Evolutionary conservation across 805 yeast genomes (phyloP).

Genomic region (Komagataella populi): DNA sequence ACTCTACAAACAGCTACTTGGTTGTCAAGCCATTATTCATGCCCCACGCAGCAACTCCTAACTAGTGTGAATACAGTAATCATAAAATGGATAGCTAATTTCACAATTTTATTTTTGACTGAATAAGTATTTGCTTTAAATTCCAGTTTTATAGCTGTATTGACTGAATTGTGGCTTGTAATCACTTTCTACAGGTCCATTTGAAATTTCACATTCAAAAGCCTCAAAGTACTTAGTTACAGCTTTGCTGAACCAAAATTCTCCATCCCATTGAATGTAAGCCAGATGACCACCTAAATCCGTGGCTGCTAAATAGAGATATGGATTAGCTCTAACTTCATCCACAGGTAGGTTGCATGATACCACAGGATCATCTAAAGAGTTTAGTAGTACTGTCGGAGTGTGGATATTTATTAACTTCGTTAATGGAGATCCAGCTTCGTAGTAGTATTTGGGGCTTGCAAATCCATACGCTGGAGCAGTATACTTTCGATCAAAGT

Average conservation of each 20-base stretch:
- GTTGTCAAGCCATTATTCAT: constrained; percentile 32
- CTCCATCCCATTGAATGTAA: constrained; percentile 26
- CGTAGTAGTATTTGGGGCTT: constrained; percentile 47
- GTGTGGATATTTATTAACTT: constrained; percentile 41
- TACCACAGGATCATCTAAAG: constrained; percentile 58
- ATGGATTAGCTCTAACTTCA: constrained; percentile 44
- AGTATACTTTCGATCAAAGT: constrained; percentile 53
- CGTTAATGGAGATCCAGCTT: constrained; percentile 49
- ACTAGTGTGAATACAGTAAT: neutral
- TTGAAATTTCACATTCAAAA: constrained; percentile 12
- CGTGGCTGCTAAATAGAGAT: constrained; percentile 39
- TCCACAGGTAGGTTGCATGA: constrained; percentile 35
- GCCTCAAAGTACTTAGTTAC: constrained; percentile 24
- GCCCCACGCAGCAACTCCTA: constrained; percentile 23
- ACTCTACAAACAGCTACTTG: constrained; percentile 42
- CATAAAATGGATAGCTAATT: neutral
- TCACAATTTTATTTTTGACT: neutral
- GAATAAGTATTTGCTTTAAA: too few relatives aligned
- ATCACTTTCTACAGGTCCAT: neutral
- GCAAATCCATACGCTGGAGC: constrained; percentile 50
- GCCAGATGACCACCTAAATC: constrained; percentile 66
- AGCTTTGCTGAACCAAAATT: constrained; percentile 33
- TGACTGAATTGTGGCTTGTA: neutral
- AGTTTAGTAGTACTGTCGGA: constrained; percentile 47
- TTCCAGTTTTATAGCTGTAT: neutral